Evolutionary conservation across 2,329 filamentous ascomycete species (phyloP).

Genomic region (Cyanodermella asteris): DNA sequence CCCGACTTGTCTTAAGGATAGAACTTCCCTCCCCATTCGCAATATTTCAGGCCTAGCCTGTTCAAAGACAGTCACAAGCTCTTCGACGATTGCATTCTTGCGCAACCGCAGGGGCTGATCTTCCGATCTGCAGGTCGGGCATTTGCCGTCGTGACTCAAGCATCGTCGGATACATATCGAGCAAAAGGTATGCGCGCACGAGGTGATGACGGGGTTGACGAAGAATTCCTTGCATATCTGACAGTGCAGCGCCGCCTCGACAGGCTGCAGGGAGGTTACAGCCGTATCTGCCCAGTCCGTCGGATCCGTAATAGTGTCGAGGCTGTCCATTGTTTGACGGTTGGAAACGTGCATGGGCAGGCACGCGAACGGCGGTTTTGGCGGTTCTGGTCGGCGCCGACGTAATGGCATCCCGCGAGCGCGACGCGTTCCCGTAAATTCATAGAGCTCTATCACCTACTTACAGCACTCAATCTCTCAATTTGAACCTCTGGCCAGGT

Average conservation of each 20-base stretch:
- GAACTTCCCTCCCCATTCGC: constrained; percentile 32
- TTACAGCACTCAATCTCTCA: too few species aligned
- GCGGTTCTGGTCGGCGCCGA: too few species aligned
- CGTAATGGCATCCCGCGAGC: neutral
- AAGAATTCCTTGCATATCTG: constrained; percentile 98
- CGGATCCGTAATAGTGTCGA: constrained; percentile 42
- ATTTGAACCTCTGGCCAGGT: too few species aligned
- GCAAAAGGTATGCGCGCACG: constrained; percentile 90
- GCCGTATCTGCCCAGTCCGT: constrained; percentile 64
- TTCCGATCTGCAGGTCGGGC: constrained; percentile 55
- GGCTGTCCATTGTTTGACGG: constrained; percentile 5
- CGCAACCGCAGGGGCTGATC: constrained; percentile 73
- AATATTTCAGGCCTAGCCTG: constrained; percentile 41
- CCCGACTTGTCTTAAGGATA: constrained; percentile 18
- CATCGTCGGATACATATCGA: constrained; percentile 83
- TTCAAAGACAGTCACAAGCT: constrained; percentile 61
- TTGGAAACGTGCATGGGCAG: too few species aligned
- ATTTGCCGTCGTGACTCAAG: constrained; percentile 63
- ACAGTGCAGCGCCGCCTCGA: constrained; percentile 76
- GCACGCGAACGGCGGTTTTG: too few species aligned
- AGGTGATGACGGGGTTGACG: constrained; percentile 81
- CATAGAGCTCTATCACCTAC: too few species aligned
- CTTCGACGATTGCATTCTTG: constrained; percentile 66
- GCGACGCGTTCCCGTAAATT: constrained; percentile 1
- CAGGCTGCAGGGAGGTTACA: constrained; percentile 39